A percentile compares a stretch with the other conserved stretches of the same genome.
phyloP scores from a whole-genome alignment of 2,329 filamentous ascomycete species.

The Botrytis sinoallii region DNA sequence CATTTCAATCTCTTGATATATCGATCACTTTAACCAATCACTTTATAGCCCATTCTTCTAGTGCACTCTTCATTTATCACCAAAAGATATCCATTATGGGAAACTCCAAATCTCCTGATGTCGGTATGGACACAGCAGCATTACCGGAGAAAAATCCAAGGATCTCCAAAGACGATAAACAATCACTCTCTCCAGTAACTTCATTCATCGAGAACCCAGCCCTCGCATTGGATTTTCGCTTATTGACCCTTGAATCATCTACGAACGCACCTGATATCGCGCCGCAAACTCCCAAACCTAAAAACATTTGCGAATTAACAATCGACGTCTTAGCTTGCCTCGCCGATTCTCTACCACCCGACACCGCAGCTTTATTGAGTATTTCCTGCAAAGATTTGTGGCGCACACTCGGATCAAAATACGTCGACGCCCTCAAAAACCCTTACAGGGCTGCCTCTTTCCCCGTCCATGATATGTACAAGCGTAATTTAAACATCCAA shows the following conservation, averaged over 20 bases:
- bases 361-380: slow-evolving; percentile 22
- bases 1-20: background rate
- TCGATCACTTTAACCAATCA: background rate
- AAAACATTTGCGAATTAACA: slow-evolving; percentile 13
- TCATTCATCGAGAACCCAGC: background rate
- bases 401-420: slow-evolving; percentile 8
- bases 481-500: background rate
- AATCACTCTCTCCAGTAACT: background rate
- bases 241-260: background rate
- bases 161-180: background rate
- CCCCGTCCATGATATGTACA: background rate
- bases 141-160: background rate
- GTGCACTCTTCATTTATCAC: background rate
- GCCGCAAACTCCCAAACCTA: slow-evolving; percentile 8
- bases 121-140: background rate
- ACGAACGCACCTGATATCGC: background rate
- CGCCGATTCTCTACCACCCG: slow-evolving; percentile 20
- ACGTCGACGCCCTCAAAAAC: slow-evolving; percentile 2
- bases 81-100: background rate
- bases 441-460: background rate
- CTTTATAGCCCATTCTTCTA: background rate
- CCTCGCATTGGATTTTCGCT: no score
- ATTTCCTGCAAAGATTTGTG: slow-evolving; percentile 23
- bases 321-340: slow-evolving; percentile 21
- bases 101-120: background rate